Conservation (phyloP, 1,284 basidiomycete species). For the Cerrena zonata region DNA sequence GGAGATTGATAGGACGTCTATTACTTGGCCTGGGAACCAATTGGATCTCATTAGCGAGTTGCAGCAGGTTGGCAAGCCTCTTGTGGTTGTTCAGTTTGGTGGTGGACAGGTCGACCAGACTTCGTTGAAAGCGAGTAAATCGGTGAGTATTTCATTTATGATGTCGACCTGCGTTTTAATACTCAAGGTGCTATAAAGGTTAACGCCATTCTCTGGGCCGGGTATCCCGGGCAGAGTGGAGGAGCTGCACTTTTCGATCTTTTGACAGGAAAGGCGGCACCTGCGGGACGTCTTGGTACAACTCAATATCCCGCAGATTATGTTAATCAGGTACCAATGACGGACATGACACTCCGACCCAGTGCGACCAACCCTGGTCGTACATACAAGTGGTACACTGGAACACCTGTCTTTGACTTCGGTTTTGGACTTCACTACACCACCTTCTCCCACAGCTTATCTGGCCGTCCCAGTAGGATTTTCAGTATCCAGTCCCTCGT, state of each 20-base stretch:
- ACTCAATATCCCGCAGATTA: conserved; percentile 53
- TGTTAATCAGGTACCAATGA: conserved; percentile 45
- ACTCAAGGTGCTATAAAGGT: conserved; percentile 39
- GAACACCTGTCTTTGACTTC: conserved; percentile 44
- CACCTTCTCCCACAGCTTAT: conserved; percentile 40
- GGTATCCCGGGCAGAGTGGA: conserved; percentile 51
- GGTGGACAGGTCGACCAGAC: conserved; percentile 51
- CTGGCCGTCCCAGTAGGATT: conserved; percentile 23
- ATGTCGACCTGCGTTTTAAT: no score
- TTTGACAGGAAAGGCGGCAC: conserved; percentile 43
- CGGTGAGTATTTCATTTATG: conserved; percentile 31
- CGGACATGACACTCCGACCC: conserved; percentile 51
- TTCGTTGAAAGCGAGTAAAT: conserved; percentile 37
- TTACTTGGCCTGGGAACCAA: conserved; percentile 54
- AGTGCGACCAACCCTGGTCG: conserved; percentile 44
- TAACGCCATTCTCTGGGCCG: conserved; percentile 50
- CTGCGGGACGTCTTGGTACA: conserved; percentile 46
- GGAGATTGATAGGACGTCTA: conserved; percentile 41
- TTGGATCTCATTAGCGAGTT: conserved; percentile 44
- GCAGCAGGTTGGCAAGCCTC: conserved; percentile 40
- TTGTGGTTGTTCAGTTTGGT: conserved; percentile 50
- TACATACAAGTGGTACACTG: conserved; percentile 55
- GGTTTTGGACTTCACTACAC: conserved; percentile 52
- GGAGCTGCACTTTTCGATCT: conserved; percentile 48
- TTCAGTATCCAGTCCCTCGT: conserved; percentile 41